Evolutionary conservation across 2,329 filamentous ascomycete species (phyloP), one percentile per base, ranked within the genome.

Genomic region (Phyllosticta capitalensis): DNA sequence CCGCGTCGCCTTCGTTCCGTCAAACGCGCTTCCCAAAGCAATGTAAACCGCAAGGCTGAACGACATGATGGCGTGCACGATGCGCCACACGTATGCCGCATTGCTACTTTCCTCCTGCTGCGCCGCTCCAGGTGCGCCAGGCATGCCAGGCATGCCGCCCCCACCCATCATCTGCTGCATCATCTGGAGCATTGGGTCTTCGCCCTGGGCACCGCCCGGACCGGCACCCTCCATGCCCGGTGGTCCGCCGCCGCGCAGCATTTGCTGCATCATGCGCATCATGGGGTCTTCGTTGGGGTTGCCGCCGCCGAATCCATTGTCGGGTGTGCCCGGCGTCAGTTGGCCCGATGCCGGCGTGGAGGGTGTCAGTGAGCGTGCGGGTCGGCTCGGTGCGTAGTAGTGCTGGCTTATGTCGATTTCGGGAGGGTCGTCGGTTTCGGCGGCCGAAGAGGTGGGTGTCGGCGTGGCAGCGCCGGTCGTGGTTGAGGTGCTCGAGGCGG

Each of bases 361-460:
- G 3, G 56, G 38, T 0, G 38, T 52, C 6, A 50, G n/a, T 1
- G 76, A 67, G 56, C 75, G 73, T 21, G 75, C 66, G 49, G 76
- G 75, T 9, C 74, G 73, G 22, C 75, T 72, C 1, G 85, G 85
- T 33, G 80, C 73, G 72, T 87, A 88, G 72, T 81, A 86, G 74
- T 89, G 87, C 64, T 86, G 75, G n/a, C 87, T 89, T 65, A 92
- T 90, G 70, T 92, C 88, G 63, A 90, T 81, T 71, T 91, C 89
- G 5, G 85, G 87, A 5, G 88, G 88, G 60, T 79, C 83, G 60
- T 71, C 69, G n/a, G 68, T 69, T n/a, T 67, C 66, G 21, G 67
- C 67, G n/a, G 65, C 64, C 55, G 68, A 65, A n/a, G 61, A 45
- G 60, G 66, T 61, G 50, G 73, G 61, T 24, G 73, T 58, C 26